Evolutionary conservation across 768 basidiomycete species (phyloP), one percentile per base, ranked within the genome.

Genomic region (Strobilomyces dryophilus): DNA sequence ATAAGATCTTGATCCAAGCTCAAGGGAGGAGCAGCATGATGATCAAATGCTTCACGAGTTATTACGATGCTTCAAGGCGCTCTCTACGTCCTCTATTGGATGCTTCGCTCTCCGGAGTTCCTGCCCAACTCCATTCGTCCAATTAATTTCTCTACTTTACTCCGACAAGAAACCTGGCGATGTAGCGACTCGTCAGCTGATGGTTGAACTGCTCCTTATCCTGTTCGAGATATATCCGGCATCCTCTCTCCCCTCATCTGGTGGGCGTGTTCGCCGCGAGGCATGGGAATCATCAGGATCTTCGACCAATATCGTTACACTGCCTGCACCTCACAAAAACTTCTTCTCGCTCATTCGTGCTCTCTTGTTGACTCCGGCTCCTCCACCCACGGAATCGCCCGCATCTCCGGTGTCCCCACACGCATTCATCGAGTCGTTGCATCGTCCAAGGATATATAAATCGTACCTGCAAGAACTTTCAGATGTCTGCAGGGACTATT

Each of bases 141-240:
- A 95, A 56, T 77, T 99, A 27, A 78, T 95, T 17, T 74, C 83
- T 9, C 79, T 98, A 15, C 76, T 98, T 2, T 98, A 92, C 70
- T 95, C 94, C 4, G 95, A 98, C 75, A 98, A 98, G 76, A 97
- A 95, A 67, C 97, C 97, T 0, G 97, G 97, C 41, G 97, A 99
- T 36, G 77, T 98, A 9, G 81, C 84, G 4, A 87, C 91, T 5
- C 84, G 95, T 32, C 92, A 95, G 63, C 80, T 98, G 51, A 95
- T 99, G 35, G 73, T 89, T 40, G 97, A 98, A 49, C 75, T 99
- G 15, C 76, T 98, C 45, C 75, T 86, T n/a, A 77, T 88, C 51
- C 75, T 98, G 8, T 95, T 95, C 63, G 94, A 98, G 3, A 72
- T 98, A 15, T 98, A 92, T 63, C 92, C 93, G 3, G 61, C 79